Evolutionary conservation across 2,329 filamentous ascomycete species (phyloP), one percentile per base, ranked within the genome.

Genomic region (Scleromitrula shiraiana): DNA sequence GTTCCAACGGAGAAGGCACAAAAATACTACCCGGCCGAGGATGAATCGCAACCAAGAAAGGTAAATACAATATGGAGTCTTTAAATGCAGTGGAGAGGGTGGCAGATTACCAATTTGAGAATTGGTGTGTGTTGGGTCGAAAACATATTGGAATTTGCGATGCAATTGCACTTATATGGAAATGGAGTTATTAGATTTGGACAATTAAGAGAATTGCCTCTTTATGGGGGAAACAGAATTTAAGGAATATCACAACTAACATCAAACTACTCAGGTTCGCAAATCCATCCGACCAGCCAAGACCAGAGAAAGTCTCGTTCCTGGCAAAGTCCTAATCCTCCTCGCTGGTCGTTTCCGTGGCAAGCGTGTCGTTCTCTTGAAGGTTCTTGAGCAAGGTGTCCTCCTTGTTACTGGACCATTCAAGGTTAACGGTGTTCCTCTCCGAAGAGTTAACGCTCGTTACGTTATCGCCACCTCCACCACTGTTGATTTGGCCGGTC

Each of bases 381-480:
- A 97, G 84, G 82, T 85, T 74, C 90, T 98, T 68, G 80, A 88
- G 69, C 88, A 96, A 78, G 93, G 93, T 77, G 88, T 96, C 62
- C 89, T 98, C 72, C 88, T 98, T 71, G 89, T 98, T 67, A 98
- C 93, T 70, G 93, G 93, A 67, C 93, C 93, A 70, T 98, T 97
- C 87, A 98, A 97, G 85, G 85, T 98, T 78, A 98, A 98, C 79
- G 93, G 93, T 74, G 93, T 98, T 61, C 93, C 93, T 64, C 85
- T 98, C 68, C 85, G 93, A 76, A 83, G 87, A 72, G 87, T 94
- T 70, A 94, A 94, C 78, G 78, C 88, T 70, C 84, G 87, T 74
- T 94, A 93, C 75, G 88, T 94, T 69, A 94, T 94, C 70, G 88
- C 87, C 68, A 94, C 88, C 67, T 88, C 84, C 65, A 82, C 83